Evolutionary conservation across 2,329 filamentous ascomycete species (phyloP).

Genomic region (Penicillium brevicompactum): DNA sequence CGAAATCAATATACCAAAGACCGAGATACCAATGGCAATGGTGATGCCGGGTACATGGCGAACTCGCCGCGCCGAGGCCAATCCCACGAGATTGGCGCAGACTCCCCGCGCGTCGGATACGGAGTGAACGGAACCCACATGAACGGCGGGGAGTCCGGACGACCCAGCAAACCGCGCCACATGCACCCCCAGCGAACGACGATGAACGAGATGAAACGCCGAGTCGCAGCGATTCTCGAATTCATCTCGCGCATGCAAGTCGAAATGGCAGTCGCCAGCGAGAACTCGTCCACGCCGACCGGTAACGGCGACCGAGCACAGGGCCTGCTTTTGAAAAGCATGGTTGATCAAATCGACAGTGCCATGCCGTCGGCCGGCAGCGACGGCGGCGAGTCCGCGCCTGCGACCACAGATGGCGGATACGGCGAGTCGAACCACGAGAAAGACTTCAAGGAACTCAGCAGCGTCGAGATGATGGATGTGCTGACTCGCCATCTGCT

Average conservation of each 20-base stretch:
- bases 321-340: constrained; percentile 35
- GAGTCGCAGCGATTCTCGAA: constrained; percentile 80
- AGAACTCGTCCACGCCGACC: constrained; percentile 44
- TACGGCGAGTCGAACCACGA: constrained; percentile 32
- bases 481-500: constrained; percentile 76
- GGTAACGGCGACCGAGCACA: constrained; percentile 39
- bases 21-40: constrained; percentile 62
- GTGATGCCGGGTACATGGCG: constrained; percentile 36
- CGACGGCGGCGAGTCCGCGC: constrained; percentile 29
- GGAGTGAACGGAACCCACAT: constrained; percentile 49
- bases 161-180: constrained; percentile 62
- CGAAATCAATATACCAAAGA: constrained; percentile 84
- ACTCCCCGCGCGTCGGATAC: constrained; percentile 39
- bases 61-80: constrained; percentile 46
- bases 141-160: constrained; percentile 60
- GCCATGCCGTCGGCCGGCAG: constrained; percentile 28
- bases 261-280: constrained; percentile 70
- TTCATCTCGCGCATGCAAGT: constrained; percentile 89
- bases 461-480: constrained; percentile 89
- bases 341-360: constrained; percentile 39
- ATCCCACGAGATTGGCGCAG: constrained; percentile 41
- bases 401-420: constrained; percentile 28
- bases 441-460: constrained; percentile 71
- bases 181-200: constrained; percentile 64
- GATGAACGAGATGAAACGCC: constrained; percentile 85